Percentiles rank a stretch among this genome's conserved stretches.
phyloP scores from a whole-genome alignment of 148 eudicot genomes.

The Heliosperma pusillum region DNA sequence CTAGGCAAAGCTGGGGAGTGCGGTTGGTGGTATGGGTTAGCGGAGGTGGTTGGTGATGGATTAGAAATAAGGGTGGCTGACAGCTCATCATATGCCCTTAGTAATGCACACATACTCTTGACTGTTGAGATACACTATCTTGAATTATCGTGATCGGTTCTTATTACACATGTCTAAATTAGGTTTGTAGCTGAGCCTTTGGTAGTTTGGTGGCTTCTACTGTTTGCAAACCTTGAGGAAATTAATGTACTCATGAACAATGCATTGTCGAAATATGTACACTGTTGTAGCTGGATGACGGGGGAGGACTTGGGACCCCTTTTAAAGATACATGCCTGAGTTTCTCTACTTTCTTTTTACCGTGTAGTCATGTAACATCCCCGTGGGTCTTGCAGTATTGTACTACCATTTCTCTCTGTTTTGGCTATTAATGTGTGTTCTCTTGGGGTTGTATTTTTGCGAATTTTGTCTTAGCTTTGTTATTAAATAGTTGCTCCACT shows the following conservation, averaged over 20 bases:
- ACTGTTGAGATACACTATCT: neutral
- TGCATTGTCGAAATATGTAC: neutral
- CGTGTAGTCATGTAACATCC: neutral
- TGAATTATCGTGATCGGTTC: neutral
- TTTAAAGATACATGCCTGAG: neutral
- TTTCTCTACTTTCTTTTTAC: neutral
- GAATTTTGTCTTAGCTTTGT: neutral
- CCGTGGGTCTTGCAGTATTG: neutral
- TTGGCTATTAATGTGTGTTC: neutral
- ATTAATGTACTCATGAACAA: neutral
- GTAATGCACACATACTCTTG: neutral
- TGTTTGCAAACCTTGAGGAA: neutral
- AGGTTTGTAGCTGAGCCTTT: neutral
- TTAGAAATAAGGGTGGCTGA: neutral
- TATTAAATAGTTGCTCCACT: constrained; percentile 1
- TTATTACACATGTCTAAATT: neutral
- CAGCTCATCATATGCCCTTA: neutral
- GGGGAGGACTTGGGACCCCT: neutral
- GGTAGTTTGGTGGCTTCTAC: neutral
- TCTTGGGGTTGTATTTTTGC: constrained; percentile 2
- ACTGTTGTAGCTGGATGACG: neutral
- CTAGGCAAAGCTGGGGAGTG: neutral
- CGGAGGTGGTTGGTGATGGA: too few species aligned
- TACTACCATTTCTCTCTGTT: neutral
- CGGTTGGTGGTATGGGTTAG: too few species aligned